phyloP scores from a whole-genome alignment of 208 protist genomes.

The Trypanosoma platydactyli region DNA sequence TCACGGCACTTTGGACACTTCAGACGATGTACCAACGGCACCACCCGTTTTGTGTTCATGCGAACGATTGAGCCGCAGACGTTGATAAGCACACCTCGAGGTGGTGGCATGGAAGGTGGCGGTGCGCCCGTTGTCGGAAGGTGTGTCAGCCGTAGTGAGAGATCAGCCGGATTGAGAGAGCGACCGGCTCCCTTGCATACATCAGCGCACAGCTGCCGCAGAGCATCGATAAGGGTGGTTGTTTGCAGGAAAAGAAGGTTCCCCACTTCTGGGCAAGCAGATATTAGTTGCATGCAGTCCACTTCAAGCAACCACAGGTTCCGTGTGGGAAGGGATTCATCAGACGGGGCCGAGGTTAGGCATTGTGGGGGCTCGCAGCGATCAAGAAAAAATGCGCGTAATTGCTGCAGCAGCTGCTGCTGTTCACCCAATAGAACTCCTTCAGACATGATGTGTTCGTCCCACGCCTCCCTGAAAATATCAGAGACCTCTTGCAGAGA shows the following conservation, averaged over 20 bases:
- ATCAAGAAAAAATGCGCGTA: conserved; percentile 56
- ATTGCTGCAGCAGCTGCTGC: conserved; percentile 9
- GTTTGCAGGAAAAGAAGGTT: conserved; percentile 50
- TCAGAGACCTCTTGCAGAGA: background rate
- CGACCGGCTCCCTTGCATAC: conserved; percentile 58
- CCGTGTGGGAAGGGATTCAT: conserved; percentile 26
- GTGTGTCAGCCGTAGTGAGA: conserved; percentile 74
- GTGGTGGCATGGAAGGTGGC: conserved; percentile 63
- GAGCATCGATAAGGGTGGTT: conserved; percentile 36
- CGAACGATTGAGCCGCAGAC: conserved; percentile 83
- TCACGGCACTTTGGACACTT: conserved; percentile 72
- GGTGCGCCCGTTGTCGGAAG: conserved; percentile 47
- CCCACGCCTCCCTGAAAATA: conserved; percentile 1
- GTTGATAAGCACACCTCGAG: conserved; percentile 62
- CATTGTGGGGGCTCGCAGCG: conserved; percentile 60
- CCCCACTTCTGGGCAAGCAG: conserved; percentile 47
- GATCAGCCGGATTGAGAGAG: conserved; percentile 38
- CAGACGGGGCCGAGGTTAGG: conserved; percentile 15
- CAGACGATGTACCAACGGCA: conserved; percentile 62
- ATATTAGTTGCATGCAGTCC: conserved; percentile 77
- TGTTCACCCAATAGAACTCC: conserved; percentile 7
- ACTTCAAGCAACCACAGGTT: conserved; percentile 65
- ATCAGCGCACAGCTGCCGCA: conserved; percentile 46
- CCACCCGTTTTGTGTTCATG: conserved; percentile 77
- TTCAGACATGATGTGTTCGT: conserved; percentile 3